phyloP scores from a whole-genome alignment of 257 asterid genomes.

The Sherardia arvensis region DNA sequence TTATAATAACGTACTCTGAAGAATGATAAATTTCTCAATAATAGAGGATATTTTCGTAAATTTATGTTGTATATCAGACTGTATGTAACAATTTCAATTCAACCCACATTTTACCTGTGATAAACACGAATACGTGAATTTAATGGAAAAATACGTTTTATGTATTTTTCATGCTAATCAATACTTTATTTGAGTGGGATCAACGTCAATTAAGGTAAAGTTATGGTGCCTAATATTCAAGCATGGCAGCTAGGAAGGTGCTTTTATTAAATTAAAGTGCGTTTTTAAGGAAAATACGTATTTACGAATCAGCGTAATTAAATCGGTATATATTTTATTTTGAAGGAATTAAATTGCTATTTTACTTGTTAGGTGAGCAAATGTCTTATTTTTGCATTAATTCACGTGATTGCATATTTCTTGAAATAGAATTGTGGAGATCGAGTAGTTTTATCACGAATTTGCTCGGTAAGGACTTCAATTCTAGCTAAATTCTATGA shows the following conservation, averaged over 20 bases:
- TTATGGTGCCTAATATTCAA: neutral
- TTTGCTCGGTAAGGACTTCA: neutral
- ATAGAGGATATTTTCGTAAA: no score
- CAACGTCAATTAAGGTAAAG: neutral
- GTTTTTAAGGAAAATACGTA: neutral
- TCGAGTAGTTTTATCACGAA: neutral
- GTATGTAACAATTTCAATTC: no score
- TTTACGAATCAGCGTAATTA: neutral
- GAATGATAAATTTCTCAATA: no score
- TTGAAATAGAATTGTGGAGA: no score
- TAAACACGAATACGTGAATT: neutral
- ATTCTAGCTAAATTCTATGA: neutral
- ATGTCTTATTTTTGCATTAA: neutral
- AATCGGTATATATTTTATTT: no score
- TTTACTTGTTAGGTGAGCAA: neutral
- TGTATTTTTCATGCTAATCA: neutral
- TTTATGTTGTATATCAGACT: no score
- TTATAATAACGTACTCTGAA: no score
- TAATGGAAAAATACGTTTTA: neutral
- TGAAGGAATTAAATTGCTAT: neutral
- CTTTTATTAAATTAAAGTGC: neutral
- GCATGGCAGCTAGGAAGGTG: neutral
- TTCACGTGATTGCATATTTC: neutral
- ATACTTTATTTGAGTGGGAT: neutral
- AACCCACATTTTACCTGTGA: neutral